phyloP scores from a whole-genome alignment of 805 yeast genomes.

The Candida nemodendra region DNA sequence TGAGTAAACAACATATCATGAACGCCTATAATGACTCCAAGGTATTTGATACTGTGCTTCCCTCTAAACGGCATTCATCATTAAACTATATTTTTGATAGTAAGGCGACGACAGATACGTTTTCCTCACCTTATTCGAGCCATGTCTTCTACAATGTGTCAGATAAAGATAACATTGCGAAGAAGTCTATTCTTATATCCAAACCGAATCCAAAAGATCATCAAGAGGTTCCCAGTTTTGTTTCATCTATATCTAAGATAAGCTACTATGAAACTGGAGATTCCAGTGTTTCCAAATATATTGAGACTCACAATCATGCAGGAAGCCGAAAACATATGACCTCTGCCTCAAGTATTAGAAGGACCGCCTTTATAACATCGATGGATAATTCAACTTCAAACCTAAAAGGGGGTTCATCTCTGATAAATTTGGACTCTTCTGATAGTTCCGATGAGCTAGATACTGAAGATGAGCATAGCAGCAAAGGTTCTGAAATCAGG shows the following conservation, averaged over 20 bases:
- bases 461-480: background rate
- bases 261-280: conserved; percentile 23
- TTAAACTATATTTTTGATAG: conserved; percentile 10
- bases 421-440: conserved; percentile 2
- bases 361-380: background rate
- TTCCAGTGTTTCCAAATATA: conserved; percentile 11
- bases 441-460: conserved; percentile 5
- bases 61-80: conserved; percentile 14
- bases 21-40: conserved; percentile 30
- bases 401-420: conserved; percentile 5
- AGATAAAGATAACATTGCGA: background rate
- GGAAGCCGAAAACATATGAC: background rate
- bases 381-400: conserved; percentile 16
- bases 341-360: background rate
- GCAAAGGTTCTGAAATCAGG: background rate
- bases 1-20: conserved; percentile 15
- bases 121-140: too few species aligned
- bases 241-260: conserved; percentile 24
- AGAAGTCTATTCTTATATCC: conserved; percentile 19
- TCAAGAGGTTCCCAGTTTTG: conserved; percentile 11
- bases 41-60: conserved; percentile 29
- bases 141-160: background rate
- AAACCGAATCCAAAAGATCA: conserved; percentile 9
- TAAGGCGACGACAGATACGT: background rate
- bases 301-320: conserved; percentile 11